A percentile compares a stretch with the other conserved stretches of the same genome.
Evolutionary conservation across 129 eudicot species (phyloP).

Genomic region (Silybum marianum): DNA sequence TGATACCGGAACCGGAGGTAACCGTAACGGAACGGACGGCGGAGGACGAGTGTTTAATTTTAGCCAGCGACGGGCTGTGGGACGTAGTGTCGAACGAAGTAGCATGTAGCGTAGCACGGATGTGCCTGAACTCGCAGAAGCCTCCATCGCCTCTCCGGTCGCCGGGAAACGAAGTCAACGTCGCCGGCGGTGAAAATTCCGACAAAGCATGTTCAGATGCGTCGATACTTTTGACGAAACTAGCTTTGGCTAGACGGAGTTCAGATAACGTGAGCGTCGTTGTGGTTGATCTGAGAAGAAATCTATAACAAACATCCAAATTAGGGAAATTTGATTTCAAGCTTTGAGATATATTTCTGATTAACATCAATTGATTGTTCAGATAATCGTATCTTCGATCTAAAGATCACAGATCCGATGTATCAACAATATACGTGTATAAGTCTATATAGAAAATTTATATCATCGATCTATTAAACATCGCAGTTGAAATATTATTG

Average conservation of each 20-base stretch:
- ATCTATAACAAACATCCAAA: not conserved
- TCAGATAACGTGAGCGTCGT: constrained; percentile 87
- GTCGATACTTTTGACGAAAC: constrained; percentile 77
- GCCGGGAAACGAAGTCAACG: constrained; percentile 41
- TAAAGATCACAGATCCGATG: constrained; percentile 1
- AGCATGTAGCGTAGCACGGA: constrained; percentile 75
- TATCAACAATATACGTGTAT: constrained; percentile 10
- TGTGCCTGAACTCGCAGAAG: constrained; percentile 60
- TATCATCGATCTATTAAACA: not conserved
- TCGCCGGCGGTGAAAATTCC: constrained; percentile 61
- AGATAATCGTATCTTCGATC: not conserved
- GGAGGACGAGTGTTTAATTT: constrained; percentile 73
- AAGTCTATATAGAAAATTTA: not conserved
- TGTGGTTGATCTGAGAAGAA: constrained; percentile 73
- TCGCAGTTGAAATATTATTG: not conserved
- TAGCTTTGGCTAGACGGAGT: constrained; percentile 82
- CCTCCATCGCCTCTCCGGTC: constrained; percentile 52
- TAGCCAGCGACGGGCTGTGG: constrained; percentile 94
- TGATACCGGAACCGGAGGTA: constrained; percentile 91
- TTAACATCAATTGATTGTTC: constrained; percentile 14
- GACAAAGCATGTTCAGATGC: constrained; percentile 88
- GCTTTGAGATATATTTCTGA: not conserved
- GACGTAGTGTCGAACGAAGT: constrained; percentile 89
- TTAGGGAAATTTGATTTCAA: not conserved
- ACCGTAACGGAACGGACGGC: constrained; percentile 68